A percentile compares a stretch with the other conserved stretches of the same genome.
Conservation (phyloP, 2,329 filamentous ascomycete species). For the Gyromitra esculenta region DNA sequence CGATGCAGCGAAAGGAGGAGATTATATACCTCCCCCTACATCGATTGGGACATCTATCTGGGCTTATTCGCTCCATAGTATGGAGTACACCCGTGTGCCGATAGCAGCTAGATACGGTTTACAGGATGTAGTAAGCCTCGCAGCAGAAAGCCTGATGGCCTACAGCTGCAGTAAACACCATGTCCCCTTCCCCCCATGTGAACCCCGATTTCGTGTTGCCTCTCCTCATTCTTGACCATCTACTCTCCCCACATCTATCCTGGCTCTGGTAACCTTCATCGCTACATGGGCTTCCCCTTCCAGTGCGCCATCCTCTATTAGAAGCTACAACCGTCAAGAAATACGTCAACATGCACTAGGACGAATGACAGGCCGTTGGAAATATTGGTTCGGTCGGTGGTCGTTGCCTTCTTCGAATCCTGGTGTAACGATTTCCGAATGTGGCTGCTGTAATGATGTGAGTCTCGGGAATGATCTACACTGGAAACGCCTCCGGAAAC, state of each 20-base stretch:
- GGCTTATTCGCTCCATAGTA: background rate
- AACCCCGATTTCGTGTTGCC: conserved; percentile 16
- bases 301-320: conserved; percentile 31
- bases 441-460: conserved; percentile 23
- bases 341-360: conserved; percentile 35
- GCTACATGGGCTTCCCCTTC: conserved; percentile 29
- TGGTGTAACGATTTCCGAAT: conserved; percentile 22
- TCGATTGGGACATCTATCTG: background rate
- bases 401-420: conserved; percentile 27
- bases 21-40: conserved; percentile 31
- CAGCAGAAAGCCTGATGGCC: conserved; percentile 18
- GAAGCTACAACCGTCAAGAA: conserved; percentile 32
- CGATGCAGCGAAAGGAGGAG: conserved; percentile 2
- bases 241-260: conserved; percentile 14
- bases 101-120: background rate
- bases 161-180: conserved; percentile 1
- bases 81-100: background rate
- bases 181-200: background rate
- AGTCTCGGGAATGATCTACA: conserved; percentile 36
- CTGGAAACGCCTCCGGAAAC: conserved; percentile 10
- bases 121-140: background rate
- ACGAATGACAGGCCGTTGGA: conserved; percentile 26
- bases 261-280: conserved; percentile 1
- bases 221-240: conserved; percentile 14
- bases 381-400: conserved; percentile 33